phyloP scores from a whole-genome alignment of 2,329 filamentous ascomycete genomes.

The Amylocarpus encephaloides region DNA sequence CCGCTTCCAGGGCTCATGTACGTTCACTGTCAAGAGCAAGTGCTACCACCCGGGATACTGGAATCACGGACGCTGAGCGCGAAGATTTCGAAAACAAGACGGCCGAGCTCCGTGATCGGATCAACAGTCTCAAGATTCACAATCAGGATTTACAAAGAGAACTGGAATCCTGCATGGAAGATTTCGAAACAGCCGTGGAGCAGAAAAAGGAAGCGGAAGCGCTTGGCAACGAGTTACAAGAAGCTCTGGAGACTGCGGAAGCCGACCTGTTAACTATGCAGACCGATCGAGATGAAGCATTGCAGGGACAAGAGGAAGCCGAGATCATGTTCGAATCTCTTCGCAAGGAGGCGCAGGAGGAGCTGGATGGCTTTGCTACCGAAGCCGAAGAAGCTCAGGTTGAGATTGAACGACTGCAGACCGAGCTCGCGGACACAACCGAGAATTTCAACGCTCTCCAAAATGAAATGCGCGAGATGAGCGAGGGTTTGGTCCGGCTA shows the following conservation, averaged over 20 bases:
- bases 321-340: conserved; percentile 57
- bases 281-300: conserved; percentile 77
- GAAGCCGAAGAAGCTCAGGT: conserved; percentile 67
- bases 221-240: conserved; percentile 58
- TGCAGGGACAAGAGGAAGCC: conserved; percentile 54
- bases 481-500: conserved; percentile 75
- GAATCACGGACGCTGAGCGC: conserved; percentile 66
- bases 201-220: conserved; percentile 56
- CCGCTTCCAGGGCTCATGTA: conserved; percentile 73
- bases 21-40: conserved; percentile 67
- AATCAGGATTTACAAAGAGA: conserved; percentile 85
- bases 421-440: conserved; percentile 66
- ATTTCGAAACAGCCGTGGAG: conserved; percentile 68
- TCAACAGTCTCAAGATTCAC: conserved; percentile 78
- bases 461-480: conserved; percentile 87
- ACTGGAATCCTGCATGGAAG: conserved; percentile 70
- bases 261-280: conserved; percentile 76
- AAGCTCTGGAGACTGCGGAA: conserved; percentile 72
- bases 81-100: conserved; percentile 83
- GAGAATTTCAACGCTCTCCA: conserved; percentile 92
- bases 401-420: conserved; percentile 62
- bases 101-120: conserved; percentile 75
- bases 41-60: conserved; percentile 30
- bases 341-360: conserved; percentile 57
- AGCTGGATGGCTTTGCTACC: conserved; percentile 60